phyloP scores from a whole-genome alignment of 108 stramenopile genomes.

The Ochromonas danica region DNA sequence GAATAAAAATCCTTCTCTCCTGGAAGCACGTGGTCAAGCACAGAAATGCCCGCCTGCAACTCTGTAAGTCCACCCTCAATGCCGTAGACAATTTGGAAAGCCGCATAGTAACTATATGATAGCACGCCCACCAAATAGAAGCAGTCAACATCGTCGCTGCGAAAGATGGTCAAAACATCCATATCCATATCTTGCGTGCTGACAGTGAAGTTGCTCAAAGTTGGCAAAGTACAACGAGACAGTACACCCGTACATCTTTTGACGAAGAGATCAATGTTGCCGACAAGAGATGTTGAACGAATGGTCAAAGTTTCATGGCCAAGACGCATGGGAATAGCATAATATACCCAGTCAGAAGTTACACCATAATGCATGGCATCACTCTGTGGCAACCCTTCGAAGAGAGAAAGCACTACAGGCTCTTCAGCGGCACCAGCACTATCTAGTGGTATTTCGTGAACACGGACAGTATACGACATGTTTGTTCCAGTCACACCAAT shows the following conservation, averaged over 20 bases:
- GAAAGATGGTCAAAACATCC: constrained; percentile 6
- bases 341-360: background rate
- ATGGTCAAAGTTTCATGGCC: constrained; percentile 8
- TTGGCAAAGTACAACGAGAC: background rate
- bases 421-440: background rate
- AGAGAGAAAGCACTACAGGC: background rate
- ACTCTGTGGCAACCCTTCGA: constrained; percentile 4
- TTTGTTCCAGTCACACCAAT: constrained; percentile 25
- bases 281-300: background rate
- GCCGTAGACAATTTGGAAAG: background rate
- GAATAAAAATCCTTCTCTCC: constrained; percentile 10
- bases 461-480: background rate
- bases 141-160: background rate
- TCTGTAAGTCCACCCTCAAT: background rate
- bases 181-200: background rate
- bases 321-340: background rate
- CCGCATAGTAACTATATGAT: background rate
- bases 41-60: constrained; percentile 5
- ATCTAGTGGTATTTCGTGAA: background rate
- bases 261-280: constrained; percentile 27
- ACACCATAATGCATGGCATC: background rate
- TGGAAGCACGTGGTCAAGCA: constrained; percentile 3
- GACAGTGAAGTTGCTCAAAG: background rate
- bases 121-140: constrained; percentile 22
- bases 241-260: background rate